phyloP scores from a whole-genome alignment of 2,329 filamentous ascomycete genomes.

The Ophiobolus disseminans region DNA sequence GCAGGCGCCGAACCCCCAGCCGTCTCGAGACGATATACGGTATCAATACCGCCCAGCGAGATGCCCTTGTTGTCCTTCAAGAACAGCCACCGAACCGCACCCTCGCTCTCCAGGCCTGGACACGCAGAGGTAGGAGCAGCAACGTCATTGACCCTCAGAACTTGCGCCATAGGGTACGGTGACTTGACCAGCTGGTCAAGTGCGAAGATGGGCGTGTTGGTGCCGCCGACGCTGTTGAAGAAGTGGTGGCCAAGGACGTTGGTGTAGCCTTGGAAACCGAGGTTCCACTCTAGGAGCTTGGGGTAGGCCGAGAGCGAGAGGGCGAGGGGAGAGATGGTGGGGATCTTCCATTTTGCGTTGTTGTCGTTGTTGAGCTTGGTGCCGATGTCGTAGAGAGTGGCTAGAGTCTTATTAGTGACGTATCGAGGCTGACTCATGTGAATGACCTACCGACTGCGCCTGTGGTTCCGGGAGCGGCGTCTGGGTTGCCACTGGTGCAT shows the following conservation, averaged over 20 bases:
- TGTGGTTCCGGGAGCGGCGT: conserved; percentile 38
- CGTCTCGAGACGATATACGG: conserved; percentile 58
- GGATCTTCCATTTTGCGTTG: conserved; percentile 41
- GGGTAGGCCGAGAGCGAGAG: conserved; percentile 35
- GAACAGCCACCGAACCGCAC: conserved; percentile 57
- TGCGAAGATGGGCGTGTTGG: conserved; percentile 65
- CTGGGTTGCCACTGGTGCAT: conserved; percentile 43
- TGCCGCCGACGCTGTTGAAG: conserved; percentile 57
- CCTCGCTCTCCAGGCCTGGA: conserved; percentile 42
- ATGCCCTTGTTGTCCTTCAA: conserved; percentile 50
- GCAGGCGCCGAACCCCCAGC: conserved; percentile 53
- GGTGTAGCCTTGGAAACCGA: conserved; percentile 39
- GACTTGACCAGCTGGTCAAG: conserved; percentile 53
- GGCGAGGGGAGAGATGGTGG: conserved; percentile 41
- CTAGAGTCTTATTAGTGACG: conserved; percentile 17
- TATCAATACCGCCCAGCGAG: conserved; percentile 50
- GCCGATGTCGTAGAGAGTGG: conserved; percentile 47
- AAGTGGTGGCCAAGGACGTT: conserved; percentile 69
- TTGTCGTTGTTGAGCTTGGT: conserved; percentile 37
- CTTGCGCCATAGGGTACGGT: conserved; percentile 51
- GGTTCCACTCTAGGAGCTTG: conserved; percentile 31
- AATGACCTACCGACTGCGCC: conserved; percentile 42
- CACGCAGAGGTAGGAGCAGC: conserved; percentile 59
- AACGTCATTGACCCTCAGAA: conserved; percentile 58
- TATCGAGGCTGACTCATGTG: neutral